Percentiles rank a stretch among this genome's conserved stretches.
Evolutionary conservation across 305 asterid genomes (phyloP).

Genomic region (Fraxinus latifolia): DNA sequence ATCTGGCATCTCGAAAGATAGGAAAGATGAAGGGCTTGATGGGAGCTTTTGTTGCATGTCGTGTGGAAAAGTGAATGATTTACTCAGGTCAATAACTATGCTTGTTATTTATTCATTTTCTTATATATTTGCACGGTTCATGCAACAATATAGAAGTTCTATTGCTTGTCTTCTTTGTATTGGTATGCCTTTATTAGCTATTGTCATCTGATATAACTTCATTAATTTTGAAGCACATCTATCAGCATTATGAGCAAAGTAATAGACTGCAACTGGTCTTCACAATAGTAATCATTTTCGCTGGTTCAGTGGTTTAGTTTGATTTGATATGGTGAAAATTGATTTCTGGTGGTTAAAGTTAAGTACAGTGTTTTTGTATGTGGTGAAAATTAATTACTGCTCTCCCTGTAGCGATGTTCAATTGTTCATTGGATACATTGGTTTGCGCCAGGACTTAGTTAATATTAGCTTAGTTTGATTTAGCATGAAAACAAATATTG

Average conservation of each 20-base stretch:
- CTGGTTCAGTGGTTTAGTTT: not conserved
- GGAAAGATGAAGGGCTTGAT: slow-evolving; percentile 27
- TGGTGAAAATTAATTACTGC: not conserved
- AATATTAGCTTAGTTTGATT: not conserved
- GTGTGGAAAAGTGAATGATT: slow-evolving; percentile 38
- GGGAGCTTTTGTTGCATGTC: slow-evolving; percentile 37
- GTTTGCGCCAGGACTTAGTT: not conserved
- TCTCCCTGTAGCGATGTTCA: not conserved
- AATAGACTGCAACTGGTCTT: not conserved
- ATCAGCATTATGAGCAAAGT: not conserved
- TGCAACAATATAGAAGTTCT: not conserved
- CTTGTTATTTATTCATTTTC: not conserved
- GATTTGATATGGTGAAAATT: not conserved
- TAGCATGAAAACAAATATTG: not conserved
- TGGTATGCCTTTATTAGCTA: not conserved
- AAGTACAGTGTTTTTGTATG: not conserved
- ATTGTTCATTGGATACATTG: not conserved
- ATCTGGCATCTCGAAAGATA: slow-evolving; percentile 44
- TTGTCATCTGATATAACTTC: not conserved
- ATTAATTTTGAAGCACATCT: not conserved
- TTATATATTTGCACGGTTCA: not conserved
- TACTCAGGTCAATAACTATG: slow-evolving; percentile 33
- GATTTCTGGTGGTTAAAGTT: not conserved
- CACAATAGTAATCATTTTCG: not conserved
- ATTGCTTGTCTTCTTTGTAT: not conserved